Evolutionary conservation across 345 rosid species (phyloP).

Genomic region (Reutealis trisperma): DNA sequence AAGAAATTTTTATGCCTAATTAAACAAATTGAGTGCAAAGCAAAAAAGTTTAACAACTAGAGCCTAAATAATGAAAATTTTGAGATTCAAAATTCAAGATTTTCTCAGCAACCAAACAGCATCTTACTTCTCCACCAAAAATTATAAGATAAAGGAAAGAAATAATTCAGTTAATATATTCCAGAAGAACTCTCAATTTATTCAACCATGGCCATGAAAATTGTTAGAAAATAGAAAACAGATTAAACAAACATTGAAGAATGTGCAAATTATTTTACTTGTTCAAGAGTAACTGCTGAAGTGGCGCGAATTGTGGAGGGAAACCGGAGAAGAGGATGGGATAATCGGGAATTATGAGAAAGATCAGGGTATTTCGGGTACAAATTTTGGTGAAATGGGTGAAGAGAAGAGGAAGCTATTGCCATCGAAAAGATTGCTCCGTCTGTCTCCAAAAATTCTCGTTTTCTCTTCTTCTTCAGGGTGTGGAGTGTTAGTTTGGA

Average conservation of each 20-base stretch:
- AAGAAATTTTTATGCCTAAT: too few relatives aligned
- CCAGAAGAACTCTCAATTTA: neutral
- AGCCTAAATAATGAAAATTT: neutral
- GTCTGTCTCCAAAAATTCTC: neutral
- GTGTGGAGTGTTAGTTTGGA: neutral
- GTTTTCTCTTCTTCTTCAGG: neutral
- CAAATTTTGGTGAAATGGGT: conserved; percentile 32
- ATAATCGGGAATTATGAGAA: conserved; percentile 25
- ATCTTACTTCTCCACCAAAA: neutral
- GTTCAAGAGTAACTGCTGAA: conserved; percentile 45
- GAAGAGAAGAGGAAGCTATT: conserved; percentile 40
- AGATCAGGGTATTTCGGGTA: conserved; percentile 36
- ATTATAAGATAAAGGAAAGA: too few relatives aligned
- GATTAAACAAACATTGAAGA: neutral
- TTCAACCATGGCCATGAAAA: neutral
- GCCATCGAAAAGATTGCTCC: conserved; percentile 35
- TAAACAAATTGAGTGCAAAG: too few relatives aligned
- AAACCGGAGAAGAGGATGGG: conserved; percentile 34
- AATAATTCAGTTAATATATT: neutral
- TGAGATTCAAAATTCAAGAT: neutral
- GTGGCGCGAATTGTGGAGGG: conserved; percentile 39
- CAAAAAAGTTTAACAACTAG: neutral
- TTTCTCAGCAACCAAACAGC: neutral
- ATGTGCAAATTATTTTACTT: conserved; percentile 22
- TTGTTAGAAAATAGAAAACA: neutral